Evolutionary conservation across 192 early-diverging fungal species (phyloP), one percentile per base, ranked within the genome.

Genomic region (Umbelopsis sp.): DNA sequence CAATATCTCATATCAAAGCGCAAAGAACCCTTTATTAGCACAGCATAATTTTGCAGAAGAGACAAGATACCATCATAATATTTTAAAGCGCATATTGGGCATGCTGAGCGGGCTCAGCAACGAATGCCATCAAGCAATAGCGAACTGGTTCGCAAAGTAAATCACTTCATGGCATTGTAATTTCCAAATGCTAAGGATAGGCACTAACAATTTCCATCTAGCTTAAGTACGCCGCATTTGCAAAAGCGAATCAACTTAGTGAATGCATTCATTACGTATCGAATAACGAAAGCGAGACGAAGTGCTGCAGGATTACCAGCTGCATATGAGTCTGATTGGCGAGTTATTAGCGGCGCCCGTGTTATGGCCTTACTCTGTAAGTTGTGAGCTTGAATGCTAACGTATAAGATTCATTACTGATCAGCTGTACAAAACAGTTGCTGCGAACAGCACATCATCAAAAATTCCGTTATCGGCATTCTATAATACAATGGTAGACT

Each of bases 331-430:
- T 84, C 87, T 15, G 96, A 98, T 76, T 95, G 95, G 89, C 86
- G 89, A 48, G 86, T 96, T 45, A 82, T 84, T 49, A 87, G 93
- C 20, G 96, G 95, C 0, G 89, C 96, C 37, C 82, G 92, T 22
- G 88, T 95, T 27, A 97, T 98, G 96, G 91, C 92, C 12, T 81
- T 98, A 12, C 80, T 97, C 35, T 91, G 90, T 91, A 85, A 65
- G 84, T 74, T 33, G 21, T 46, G 1, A 1, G 4, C 49, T 22
- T 6, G 4, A 13, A 10, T 20, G 50, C 22, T 27, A 4, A 51
- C 2, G 11, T 41, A 27, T n/a, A n/a, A 52, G n/a, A 13, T 46
- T 33, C 4, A 21, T 37, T 3, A 44, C 30, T 51, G 35, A 66
- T 15, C 22, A 10, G 30, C 7, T 66, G 21, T 50, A 6, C 13